Percentiles rank a stretch among this genome's conserved stretches.
Evolutionary conservation across 495 filamentous ascomycete species (phyloP).

Genomic region (Echria macrotheca): DNA sequence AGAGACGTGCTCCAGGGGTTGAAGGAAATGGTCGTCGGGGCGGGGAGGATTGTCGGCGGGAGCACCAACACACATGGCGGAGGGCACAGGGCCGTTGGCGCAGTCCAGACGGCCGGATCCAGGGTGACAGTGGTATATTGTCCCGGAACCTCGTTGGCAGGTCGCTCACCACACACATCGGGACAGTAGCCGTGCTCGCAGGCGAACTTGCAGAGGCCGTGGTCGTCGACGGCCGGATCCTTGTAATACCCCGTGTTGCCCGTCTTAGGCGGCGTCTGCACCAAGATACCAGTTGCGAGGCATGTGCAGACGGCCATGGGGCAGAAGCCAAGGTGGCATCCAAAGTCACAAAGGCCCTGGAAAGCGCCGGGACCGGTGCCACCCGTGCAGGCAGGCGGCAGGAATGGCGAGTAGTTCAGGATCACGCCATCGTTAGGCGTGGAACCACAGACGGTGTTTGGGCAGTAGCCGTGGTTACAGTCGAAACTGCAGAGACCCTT

Average conservation of each 20-base stretch:
- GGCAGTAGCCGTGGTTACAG: constrained; percentile 14
- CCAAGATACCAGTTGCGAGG: not conserved
- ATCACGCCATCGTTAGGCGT: not conserved
- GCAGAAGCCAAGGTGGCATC: constrained; percentile 15
- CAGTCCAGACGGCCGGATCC: not conserved
- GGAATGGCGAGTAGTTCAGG: constrained; percentile 6
- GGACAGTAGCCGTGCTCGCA: constrained; percentile 3
- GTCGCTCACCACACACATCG: not conserved
- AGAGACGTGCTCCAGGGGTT: not conserved
- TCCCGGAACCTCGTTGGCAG: not conserved
- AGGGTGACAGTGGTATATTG: not conserved
- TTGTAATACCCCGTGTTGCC: not conserved
- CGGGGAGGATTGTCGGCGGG: not conserved
- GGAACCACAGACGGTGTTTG: not conserved
- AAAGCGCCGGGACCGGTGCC: not conserved
- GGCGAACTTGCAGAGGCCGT: constrained; percentile 10
- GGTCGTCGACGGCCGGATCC: not conserved
- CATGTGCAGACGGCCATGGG: constrained; percentile 5
- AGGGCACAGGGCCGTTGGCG: not conserved
- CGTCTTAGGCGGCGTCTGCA: not conserved
- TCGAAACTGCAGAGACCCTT: constrained; percentile 11
- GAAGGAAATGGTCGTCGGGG: not conserved
- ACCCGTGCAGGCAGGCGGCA: constrained; percentile 5
- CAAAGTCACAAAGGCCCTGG: constrained; percentile 12
- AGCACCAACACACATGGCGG: not conserved